Evolutionary conservation across 345 rosid genomes (phyloP), one percentile per base, ranked within the genome.

Genomic region (Linum lewisii): DNA sequence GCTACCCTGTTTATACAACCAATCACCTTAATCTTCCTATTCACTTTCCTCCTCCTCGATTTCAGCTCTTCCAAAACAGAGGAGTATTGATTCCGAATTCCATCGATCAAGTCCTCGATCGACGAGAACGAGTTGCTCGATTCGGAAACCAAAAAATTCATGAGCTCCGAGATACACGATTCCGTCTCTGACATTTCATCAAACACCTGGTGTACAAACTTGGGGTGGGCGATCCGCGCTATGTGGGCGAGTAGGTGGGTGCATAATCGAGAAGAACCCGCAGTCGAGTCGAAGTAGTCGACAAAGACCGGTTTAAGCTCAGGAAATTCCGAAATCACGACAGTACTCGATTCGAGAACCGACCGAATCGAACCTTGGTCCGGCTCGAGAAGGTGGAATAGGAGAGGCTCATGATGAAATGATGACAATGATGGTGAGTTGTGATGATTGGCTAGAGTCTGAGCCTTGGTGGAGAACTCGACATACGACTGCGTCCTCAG

Each of bases 261-360:
- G 44, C 81, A 79, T 7, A 77, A 56, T n/a, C 32, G 72, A 15
- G 79, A 79, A 37, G 84, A 81, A 37, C 74, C 81, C 0, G 81
- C 79, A 38, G 72, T 77, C 24, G 70, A 44, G 23, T 79, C 76
- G 20, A 77, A 79, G 71, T 74, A 79, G 61, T 67, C 57, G 14
- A 66, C 62, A 42, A 77, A 38, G 2, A 74, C 68, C 61, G 1
- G 36, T 60, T 72, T 77, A 29, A 77, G 76, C 18, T 77, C 66
- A 14, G 79, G 77, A 7, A 47, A 21, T 25, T 61, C 66, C 2
- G 72, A 74, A 34, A 72, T 58, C 34, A 29, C 34, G 57, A 60
- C 21, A 15, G 72, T 55, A 11, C 23, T 4, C 1, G 72, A 69
- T 34, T 77, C 77, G 14, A 79, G 70, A 60, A 79, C 57, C 5